phyloP scores from a whole-genome alignment of 2,329 filamentous ascomycete genomes.

The Colletotrichum chrysophilum region DNA sequence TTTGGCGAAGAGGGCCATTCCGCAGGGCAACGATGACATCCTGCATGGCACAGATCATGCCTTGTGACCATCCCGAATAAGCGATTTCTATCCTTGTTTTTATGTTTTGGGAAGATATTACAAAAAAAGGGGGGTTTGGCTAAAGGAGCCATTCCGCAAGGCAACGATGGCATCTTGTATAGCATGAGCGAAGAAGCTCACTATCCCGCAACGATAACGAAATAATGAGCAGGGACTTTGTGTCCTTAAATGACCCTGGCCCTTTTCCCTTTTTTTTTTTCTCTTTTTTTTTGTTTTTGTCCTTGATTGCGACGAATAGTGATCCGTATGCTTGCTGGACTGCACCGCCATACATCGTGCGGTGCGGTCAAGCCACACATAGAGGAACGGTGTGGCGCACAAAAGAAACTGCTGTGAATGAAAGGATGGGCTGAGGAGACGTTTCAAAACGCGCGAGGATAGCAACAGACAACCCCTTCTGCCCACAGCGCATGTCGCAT shows the following conservation, averaged over 20 bases:
- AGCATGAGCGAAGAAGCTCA: not conserved
- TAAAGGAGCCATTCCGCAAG: slow-evolving; percentile 18
- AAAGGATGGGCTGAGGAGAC: slow-evolving; percentile 22
- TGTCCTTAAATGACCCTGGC: not conserved
- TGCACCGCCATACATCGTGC: not conserved
- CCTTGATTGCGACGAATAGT: not conserved
- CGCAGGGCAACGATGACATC: slow-evolving; percentile 25
- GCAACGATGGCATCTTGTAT: slow-evolving; percentile 25
- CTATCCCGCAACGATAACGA: slow-evolving; percentile 8
- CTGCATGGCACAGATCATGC: slow-evolving; percentile 6
- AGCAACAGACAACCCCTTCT: not conserved
- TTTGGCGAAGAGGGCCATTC: slow-evolving; percentile 17
- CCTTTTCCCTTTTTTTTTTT: not conserved
- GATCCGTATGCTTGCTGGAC: not conserved
- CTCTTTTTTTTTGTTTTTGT: no score
- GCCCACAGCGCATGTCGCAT: slow-evolving; percentile 11
- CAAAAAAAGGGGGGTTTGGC: slow-evolving; percentile 6
- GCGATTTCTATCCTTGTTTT: not conserved
- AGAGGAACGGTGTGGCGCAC: not conserved
- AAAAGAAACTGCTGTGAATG: not conserved
- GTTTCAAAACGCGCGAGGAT: slow-evolving; percentile 16
- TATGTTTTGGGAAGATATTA: not conserved
- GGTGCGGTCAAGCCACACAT: not conserved
- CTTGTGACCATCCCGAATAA: slow-evolving; percentile 11
- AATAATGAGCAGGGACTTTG: not conserved